phyloP scores from a whole-genome alignment of 345 rosid genomes.

The Murraya koenigii region DNA sequence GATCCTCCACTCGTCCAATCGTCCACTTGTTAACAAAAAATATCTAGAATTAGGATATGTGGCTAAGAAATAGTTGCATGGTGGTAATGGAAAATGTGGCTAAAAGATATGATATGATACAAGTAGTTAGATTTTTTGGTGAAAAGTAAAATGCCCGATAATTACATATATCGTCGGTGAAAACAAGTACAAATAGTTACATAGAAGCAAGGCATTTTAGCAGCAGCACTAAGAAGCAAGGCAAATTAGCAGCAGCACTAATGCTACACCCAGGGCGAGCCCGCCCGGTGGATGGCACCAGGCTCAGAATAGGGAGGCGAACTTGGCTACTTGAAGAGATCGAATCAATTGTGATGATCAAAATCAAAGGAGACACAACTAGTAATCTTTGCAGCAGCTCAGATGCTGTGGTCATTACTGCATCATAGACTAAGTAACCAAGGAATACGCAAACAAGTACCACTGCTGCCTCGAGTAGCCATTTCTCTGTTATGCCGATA shows the following conservation, averaged over 20 bases:
- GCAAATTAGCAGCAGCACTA: constrained; percentile 37
- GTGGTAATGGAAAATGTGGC: no score
- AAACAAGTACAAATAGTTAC: no score
- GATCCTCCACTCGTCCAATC: no score
- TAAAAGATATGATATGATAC: no score
- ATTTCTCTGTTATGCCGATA: constrained; percentile 31
- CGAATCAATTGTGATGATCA: constrained; percentile 49
- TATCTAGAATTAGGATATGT: no score
- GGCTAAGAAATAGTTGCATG: no score
- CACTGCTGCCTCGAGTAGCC: constrained; percentile 36
- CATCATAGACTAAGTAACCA: constrained; percentile 45
- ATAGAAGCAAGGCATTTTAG: no score
- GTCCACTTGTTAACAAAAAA: no score
- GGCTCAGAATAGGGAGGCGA: constrained; percentile 46
- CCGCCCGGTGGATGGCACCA: constrained; percentile 47
- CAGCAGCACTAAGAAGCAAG: no score
- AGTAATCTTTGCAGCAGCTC: constrained; percentile 45
- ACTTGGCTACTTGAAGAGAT: constrained; percentile 40
- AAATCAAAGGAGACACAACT: constrained; percentile 48
- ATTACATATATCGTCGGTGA: no score
- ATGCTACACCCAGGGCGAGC: constrained; percentile 55
- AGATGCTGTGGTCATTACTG: constrained; percentile 52
- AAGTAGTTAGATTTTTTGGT: no score
- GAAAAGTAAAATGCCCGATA: no score
- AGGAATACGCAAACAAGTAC: constrained; percentile 30